phyloP scores from a whole-genome alignment of 805 yeast genomes.

The Hanseniaspora singularis region DNA sequence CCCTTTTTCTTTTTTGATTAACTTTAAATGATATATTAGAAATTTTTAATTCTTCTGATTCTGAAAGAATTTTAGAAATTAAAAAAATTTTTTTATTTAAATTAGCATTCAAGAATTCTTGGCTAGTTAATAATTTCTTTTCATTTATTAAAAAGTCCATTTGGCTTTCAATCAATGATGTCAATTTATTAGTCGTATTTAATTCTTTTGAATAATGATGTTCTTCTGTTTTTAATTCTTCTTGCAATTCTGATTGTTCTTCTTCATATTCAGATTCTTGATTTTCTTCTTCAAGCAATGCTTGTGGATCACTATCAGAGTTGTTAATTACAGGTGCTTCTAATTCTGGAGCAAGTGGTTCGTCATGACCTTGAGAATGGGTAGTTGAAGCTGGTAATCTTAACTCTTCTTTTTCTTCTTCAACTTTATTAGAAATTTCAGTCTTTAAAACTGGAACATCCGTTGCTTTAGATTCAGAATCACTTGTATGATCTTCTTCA shows the following conservation, averaged over 20 bases:
- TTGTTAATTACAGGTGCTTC: too few relatives aligned
- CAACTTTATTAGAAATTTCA: too few relatives aligned
- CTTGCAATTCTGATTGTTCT: constrained; percentile 11
- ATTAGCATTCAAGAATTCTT: constrained; percentile 24
- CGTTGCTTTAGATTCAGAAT: too few relatives aligned
- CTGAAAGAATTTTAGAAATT: neutral
- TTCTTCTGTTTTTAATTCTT: neutral
- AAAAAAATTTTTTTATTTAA: constrained; percentile 5
- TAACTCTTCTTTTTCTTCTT: too few relatives aligned
- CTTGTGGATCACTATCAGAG: neutral
- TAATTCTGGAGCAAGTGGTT: too few relatives aligned
- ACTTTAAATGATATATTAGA: neutral
- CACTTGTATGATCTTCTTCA: too few relatives aligned
- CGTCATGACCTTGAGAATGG: too few relatives aligned
- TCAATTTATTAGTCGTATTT: too few relatives aligned
- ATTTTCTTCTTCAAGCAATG: neutral
- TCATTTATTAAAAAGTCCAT: constrained; percentile 23
- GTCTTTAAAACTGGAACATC: too few relatives aligned
- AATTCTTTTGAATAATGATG: too few relatives aligned
- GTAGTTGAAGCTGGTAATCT: too few relatives aligned
- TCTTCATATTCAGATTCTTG: constrained; percentile 12
- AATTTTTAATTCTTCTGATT: constrained; percentile 1
- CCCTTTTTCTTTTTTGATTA: constrained; percentile 2
- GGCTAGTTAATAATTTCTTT: constrained; percentile 23
- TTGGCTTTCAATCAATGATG: constrained; percentile 24